These are phyloP conservation scores for Sporothrix luriei DNA, from an alignment of 2,329 filamentous ascomycete genomes.

Conservation along the genomic window DNA sequence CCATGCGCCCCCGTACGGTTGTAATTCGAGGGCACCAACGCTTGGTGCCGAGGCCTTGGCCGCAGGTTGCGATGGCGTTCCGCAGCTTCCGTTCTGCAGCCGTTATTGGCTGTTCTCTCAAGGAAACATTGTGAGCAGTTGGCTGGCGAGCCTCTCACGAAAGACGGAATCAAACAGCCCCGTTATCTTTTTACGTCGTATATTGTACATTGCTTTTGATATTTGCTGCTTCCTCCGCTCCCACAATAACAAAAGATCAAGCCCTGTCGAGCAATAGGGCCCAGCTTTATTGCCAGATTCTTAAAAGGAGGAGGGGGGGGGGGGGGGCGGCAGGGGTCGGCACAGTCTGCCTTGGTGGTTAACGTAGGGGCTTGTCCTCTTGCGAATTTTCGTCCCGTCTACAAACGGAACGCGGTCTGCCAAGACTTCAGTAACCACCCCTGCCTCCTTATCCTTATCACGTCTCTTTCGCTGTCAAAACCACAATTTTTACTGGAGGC, in stretches of 20 bases:
- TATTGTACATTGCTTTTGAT: too few relatives aligned
- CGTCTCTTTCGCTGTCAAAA: background rate
- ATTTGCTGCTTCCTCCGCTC: too few relatives aligned
- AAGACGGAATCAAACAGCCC: too few relatives aligned
- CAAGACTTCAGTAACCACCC: constrained; percentile 13
- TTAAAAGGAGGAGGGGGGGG: background rate
- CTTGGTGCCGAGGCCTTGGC: background rate
- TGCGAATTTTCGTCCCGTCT: constrained; percentile 1
- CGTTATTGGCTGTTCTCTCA: background rate
- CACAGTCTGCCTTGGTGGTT: background rate
- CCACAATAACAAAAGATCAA: too few relatives aligned
- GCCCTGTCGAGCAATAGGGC: too few relatives aligned
- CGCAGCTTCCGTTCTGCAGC: background rate
- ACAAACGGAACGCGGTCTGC: too few relatives aligned
- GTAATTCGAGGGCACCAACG: constrained; percentile 4
- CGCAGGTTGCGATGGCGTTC: too few relatives aligned
- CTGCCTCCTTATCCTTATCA: background rate
- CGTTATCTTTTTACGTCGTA: too few relatives aligned
- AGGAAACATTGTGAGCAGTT: background rate
- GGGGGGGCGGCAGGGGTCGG: background rate
- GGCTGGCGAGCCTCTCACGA: background rate
- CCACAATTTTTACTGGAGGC: background rate
- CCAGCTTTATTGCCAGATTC: too few relatives aligned
- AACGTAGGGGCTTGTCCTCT: background rate
- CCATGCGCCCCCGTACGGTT: background rate